Conservation (phyloP, 345 rosid species). For the Citropsis articulata region DNA sequence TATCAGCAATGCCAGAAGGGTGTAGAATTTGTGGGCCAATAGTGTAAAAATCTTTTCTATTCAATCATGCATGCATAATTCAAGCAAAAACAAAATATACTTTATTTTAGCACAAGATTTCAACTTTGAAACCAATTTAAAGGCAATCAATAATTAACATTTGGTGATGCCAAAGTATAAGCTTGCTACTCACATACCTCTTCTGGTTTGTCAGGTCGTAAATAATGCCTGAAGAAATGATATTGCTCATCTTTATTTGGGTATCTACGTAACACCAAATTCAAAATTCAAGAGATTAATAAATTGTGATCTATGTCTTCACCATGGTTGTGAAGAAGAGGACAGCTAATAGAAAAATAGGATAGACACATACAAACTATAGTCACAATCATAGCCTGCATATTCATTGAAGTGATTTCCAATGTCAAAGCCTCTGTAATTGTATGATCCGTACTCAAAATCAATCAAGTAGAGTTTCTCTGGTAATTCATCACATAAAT, state of each 20-base stretch:
- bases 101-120: not conserved
- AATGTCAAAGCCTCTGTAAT: slow-evolving; percentile 86
- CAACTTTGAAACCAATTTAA: not conserved
- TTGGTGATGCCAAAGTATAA: not conserved
- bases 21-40: not conserved
- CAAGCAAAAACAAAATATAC: not conserved
- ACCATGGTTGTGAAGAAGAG: not conserved
- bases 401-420: slow-evolving; percentile 97
- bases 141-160: not conserved
- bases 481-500: slow-evolving; percentile 29
- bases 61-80: not conserved
- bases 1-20: not conserved
- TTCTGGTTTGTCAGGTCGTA: slow-evolving; percentile 62
- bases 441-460: slow-evolving; percentile 95
- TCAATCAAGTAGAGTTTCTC: slow-evolving; percentile 88
- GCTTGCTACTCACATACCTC: slow-evolving; percentile 40
- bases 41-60: not conserved
- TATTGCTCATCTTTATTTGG: slow-evolving; percentile 81
- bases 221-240: slow-evolving; percentile 85
- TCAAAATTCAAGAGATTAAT: slow-evolving; percentile 20
- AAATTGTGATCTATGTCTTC: not conserved
- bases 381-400: slow-evolving; percentile 95
- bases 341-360: slow-evolving; percentile 7
- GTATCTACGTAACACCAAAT: slow-evolving; percentile 44
- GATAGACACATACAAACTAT: slow-evolving; percentile 55